Percentiles rank a stretch among this genome's conserved stretches.
Evolutionary conservation across 352 stramenopile genomes (phyloP).

Genomic region (Phytopythium oedochilum): DNA sequence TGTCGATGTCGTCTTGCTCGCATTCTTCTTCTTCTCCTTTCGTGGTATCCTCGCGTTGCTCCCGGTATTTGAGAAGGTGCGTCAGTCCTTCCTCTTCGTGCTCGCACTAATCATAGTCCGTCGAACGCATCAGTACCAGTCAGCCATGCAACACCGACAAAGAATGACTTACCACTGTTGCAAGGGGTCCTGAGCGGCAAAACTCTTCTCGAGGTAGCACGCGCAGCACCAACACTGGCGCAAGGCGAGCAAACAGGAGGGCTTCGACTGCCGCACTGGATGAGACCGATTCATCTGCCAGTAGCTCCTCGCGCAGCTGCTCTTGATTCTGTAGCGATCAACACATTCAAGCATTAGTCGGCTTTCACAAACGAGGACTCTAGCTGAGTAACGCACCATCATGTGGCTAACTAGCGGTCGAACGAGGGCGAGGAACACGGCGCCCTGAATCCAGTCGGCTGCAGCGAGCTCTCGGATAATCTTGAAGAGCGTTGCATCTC

Average conservation of each 20-base stretch:
- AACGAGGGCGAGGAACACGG: conserved; percentile 16
- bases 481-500: conserved; percentile 31
- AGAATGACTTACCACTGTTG: conserved; percentile 19
- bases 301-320: conserved; percentile 34
- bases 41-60: neutral
- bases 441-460: conserved; percentile 21
- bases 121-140: neutral
- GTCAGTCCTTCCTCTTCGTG: neutral
- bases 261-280: conserved; percentile 28
- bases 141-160: conserved; percentile 1
- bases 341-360: neutral
- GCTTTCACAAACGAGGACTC: neutral
- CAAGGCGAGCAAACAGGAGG: conserved; percentile 56
- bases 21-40: conserved; percentile 11
- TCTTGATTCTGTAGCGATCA: conserved; percentile 26
- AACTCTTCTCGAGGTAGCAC: conserved; percentile 37
- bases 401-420: conserved; percentile 24
- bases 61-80: neutral
- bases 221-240: conserved; percentile 56
- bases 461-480: conserved; percentile 40
- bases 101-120: neutral
- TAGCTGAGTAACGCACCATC: conserved; percentile 16
- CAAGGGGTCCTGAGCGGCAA: neutral
- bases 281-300: conserved; percentile 36
- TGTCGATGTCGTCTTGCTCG: neutral